A percentile compares a stretch with the other conserved stretches of the same genome.
These are phyloP conservation scores for Kodamaea restingae DNA, from an alignment of 805 yeast genomes.

Conservation along the genomic window DNA sequence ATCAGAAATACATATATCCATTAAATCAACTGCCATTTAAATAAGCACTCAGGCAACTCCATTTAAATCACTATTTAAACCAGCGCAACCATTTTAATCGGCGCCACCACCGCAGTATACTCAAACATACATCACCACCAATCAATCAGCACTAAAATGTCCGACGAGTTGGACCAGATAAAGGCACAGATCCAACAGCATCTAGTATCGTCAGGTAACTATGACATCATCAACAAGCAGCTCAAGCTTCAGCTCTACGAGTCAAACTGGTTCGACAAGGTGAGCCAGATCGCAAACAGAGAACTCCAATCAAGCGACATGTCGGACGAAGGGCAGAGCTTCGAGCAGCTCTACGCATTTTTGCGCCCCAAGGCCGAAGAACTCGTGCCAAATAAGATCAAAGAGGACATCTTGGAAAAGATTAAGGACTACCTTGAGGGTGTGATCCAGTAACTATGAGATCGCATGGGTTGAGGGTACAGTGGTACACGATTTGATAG, in stretches of 20 bases:
- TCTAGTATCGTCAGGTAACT: conserved; percentile 73
- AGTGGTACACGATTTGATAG: too few relatives aligned
- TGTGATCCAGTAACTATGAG: conserved; percentile 21
- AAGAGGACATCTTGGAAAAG: conserved; percentile 52
- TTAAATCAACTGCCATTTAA: too few relatives aligned
- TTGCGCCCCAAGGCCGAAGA: conserved; percentile 66
- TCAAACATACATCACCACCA: too few relatives aligned
- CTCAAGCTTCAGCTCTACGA: conserved; percentile 63
- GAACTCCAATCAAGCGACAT: conserved; percentile 38
- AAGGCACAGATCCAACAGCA: conserved; percentile 65
- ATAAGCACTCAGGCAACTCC: too few relatives aligned
- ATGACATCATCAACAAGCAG: conserved; percentile 65
- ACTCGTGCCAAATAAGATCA: conserved; percentile 66
- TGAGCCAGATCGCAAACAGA: conserved; percentile 52
- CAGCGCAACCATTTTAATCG: too few relatives aligned
- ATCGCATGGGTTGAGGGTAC: too few relatives aligned
- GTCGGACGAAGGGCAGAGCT: conserved; percentile 34
- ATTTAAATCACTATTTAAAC: too few relatives aligned
- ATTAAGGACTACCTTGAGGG: conserved; percentile 57
- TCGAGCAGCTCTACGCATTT: conserved; percentile 46
- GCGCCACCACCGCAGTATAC: too few relatives aligned
- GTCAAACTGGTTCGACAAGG: conserved; percentile 83
- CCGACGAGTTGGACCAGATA: conserved; percentile 38
- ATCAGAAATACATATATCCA: too few relatives aligned
- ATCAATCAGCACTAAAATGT: too few relatives aligned